phyloP scores from a whole-genome alignment of 1,284 basidiomycete species.

The Ustilago sp. region DNA sequence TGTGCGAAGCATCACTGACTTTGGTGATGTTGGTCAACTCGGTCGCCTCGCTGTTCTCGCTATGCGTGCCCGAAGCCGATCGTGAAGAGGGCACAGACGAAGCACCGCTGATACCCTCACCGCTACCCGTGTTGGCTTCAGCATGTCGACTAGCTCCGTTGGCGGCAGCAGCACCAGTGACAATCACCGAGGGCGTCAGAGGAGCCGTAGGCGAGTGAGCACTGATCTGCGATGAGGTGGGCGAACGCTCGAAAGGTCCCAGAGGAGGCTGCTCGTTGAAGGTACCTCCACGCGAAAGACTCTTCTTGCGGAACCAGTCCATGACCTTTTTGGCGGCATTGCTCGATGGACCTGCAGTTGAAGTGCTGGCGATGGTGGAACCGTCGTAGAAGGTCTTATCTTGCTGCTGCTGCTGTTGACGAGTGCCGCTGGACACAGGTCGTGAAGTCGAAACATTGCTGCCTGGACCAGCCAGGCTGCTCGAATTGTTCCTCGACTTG shows the following conservation, averaged over 20 bases:
- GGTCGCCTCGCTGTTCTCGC: constrained; percentile 58
- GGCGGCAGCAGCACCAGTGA: constrained; percentile 38
- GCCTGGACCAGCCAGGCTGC: constrained; percentile 20
- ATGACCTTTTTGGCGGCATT: constrained; percentile 75
- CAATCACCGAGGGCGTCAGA: constrained; percentile 44
- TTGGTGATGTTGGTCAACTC: constrained; percentile 45
- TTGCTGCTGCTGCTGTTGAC: constrained; percentile 25
- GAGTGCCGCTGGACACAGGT: constrained; percentile 18
- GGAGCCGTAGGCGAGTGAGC: constrained; percentile 11
- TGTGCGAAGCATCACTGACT: constrained; percentile 32
- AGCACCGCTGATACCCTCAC: constrained; percentile 22
- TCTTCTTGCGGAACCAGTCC: constrained; percentile 76
- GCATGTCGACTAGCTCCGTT: constrained; percentile 30
- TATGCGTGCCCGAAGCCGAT: constrained; percentile 66
- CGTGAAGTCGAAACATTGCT: constrained; percentile 23
- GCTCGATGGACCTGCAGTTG: constrained; percentile 70
- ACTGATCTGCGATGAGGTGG: constrained; percentile 19
- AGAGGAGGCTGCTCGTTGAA: constrained; percentile 63
- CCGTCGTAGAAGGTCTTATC: constrained; percentile 49
- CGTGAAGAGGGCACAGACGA: constrained; percentile 62
- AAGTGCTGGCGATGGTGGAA: constrained; percentile 49
- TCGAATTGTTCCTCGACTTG: constrained; percentile 28
- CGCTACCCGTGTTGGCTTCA: constrained; percentile 31
- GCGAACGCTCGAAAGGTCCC: constrained; percentile 48
- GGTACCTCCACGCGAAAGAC: constrained; percentile 69